Evolutionary conservation across 2,329 filamentous ascomycete genomes (phyloP), one percentile per base, ranked within the genome.

Genomic region (Pseudogymnoascus sp.): DNA sequence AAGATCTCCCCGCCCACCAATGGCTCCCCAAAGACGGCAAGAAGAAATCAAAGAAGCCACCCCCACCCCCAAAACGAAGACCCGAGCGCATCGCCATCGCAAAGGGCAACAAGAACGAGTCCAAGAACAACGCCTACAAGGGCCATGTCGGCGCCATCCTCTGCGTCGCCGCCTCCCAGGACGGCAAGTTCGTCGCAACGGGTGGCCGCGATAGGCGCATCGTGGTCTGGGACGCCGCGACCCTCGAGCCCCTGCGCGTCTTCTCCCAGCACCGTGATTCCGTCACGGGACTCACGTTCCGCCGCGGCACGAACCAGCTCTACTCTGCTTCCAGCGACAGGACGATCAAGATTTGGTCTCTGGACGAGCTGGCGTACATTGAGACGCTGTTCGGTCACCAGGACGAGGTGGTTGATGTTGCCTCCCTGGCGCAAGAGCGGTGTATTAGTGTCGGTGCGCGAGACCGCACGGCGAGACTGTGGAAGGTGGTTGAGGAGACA

Each of bases 321-420:
- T 99, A 95, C 75, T 95, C 90, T 3, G 87, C 88, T 61, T 94
- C 90, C 59, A 89, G 87, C 68, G 94, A 99, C 74, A 84, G 94
- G 39, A 96, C 92, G 2, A 87, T 99, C 70, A 97, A 97, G 74
- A 88, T 95, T 30, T 99, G 92, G 90, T 92, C 88, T 65, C 77
- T 96, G 41, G 88, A 96, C 67, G 91, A 95, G 71, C 80, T 96
- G 63, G 90, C 92, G 48, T 99, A 97, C 69, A 83, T 96, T 28
- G 94, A 99, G 73, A 97, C 92, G 0, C 79, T 99, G 0, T 97
- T 96, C 70, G 94, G 94, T 45, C 94, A 99, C 74, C 92, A 96
- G 71, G 92, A 97, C 71, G 82, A 89, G 64, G 88, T 97, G 4
- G 80, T 92, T 35, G 89, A 91, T 69, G 83, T 99, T 59, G 88